Evolutionary conservation across 768 basidiomycete genomes (phyloP), one percentile per base, ranked within the genome.

Genomic region (Serpula lacrymans): DNA sequence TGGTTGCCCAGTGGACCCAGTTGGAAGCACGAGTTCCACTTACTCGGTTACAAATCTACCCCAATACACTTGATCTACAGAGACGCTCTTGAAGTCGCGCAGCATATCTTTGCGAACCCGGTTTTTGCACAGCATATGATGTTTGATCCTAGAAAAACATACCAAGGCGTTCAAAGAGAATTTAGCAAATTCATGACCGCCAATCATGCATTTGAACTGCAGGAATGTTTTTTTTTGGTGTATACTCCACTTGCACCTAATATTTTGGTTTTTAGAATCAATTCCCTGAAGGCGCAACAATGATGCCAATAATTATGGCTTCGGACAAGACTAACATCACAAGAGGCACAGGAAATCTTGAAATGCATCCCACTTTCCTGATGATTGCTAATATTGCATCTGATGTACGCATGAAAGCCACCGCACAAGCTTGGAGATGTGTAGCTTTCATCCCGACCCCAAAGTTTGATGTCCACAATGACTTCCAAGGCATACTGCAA

Each of bases 241-340:
- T n/a, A n/a, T n/a, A n/a, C n/a, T n/a, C n/a, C n/a, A n/a, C n/a
- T n/a, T n/a, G n/a, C n/a, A n/a, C n/a, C n/a, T n/a, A n/a, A n/a
- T n/a, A n/a, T n/a, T n/a, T n/a, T n/a, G n/a, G n/a, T n/a, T n/a
- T n/a, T n/a, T 34, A 52, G 58, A 24, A 24, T 6, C 17, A 12
- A 5, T 21, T 49, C 0, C 48, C 45, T 3, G 18, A 30, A 1
- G 51, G 51, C 1, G 46, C 49, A 2, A 44, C 46, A 4, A 23
- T 53, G 0, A 34, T 45, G 2, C 47, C 47, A 1, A 16, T 49
- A 14, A 51, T 56, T 11, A 17, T 56, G 2, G 62, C 71, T 0
- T 61, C 71, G 0, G 71, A 77, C 50, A 75, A 74, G 37, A 75
- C 72, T 0, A 57, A 64, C 34, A 49, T 74, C 0, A 69, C 68